Evolutionary conservation across 768 basidiomycete genomes (phyloP).

Genomic region (Mycena vulgaris): DNA sequence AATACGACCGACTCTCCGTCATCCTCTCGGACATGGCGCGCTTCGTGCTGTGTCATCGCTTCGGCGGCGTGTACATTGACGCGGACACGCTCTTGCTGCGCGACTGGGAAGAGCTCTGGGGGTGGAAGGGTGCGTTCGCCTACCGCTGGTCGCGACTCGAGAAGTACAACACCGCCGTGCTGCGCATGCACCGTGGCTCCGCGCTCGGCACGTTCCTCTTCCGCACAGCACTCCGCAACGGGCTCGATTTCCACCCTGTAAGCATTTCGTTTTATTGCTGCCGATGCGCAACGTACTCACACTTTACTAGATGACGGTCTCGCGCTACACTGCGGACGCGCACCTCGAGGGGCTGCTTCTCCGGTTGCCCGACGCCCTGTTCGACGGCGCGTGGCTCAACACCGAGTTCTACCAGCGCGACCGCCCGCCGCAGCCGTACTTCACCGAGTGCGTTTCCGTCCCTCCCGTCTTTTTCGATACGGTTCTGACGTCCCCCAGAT

Average conservation of each 20-base stretch:
- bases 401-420: slow-evolving; percentile 92
- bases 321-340: slow-evolving; percentile 88
- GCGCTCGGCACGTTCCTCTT: slow-evolving; percentile 93
- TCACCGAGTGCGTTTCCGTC: slow-evolving; percentile 80
- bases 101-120: slow-evolving; percentile 98
- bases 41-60: slow-evolving; percentile 95
- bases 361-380: slow-evolving; percentile 91
- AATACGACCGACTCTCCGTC: slow-evolving; percentile 93
- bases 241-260: slow-evolving; percentile 90
- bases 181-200: slow-evolving; percentile 90
- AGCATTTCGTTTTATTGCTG: not conserved
- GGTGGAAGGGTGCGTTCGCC: slow-evolving; percentile 94
- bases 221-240: slow-evolving; percentile 92
- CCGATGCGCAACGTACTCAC: not conserved
- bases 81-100: slow-evolving; percentile 93
- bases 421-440: slow-evolving; percentile 93
- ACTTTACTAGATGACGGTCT: slow-evolving; percentile 76
- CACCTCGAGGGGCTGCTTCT: slow-evolving; percentile 82
- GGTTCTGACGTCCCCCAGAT: slow-evolving; percentile 59
- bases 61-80: slow-evolving; percentile 95
- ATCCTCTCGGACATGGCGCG: slow-evolving; percentile 97
- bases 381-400: slow-evolving; percentile 96
- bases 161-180: slow-evolving; percentile 94
- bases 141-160: slow-evolving; percentile 95
- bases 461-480: not conserved